Conservation (phyloP, 1,284 basidiomycete species). For the Lentinus polychrous region DNA sequence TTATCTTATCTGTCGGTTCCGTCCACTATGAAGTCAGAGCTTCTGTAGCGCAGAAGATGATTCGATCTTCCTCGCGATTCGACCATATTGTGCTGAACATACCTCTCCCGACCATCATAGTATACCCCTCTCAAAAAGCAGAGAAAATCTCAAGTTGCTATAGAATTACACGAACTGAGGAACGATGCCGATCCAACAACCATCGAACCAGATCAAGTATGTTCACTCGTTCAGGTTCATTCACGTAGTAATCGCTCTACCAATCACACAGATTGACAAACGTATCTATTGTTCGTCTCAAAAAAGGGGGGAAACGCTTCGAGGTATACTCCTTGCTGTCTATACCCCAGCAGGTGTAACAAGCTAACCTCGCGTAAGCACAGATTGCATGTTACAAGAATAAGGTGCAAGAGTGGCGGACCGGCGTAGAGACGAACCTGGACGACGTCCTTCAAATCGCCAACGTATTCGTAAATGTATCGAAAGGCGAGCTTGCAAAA, state of each 20-base stretch:
- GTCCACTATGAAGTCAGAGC: too few species aligned
- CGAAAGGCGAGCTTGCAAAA: constrained; percentile 92
- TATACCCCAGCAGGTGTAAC: not conserved
- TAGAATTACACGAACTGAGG: not conserved
- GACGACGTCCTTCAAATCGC: constrained; percentile 97
- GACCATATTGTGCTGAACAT: too few species aligned
- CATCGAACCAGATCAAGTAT: constrained; percentile 84
- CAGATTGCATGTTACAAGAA: constrained; percentile 99
- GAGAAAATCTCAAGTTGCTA: too few species aligned
- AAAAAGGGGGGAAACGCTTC: constrained; percentile 96
- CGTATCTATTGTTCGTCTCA: constrained; percentile 91
- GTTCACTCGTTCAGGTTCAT: constrained; percentile 8
- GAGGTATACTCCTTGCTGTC: constrained; percentile 52
- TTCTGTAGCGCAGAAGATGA: too few species aligned
- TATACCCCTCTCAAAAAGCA: too few species aligned
- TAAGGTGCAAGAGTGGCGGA: constrained; percentile 96
- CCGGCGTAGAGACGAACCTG: constrained; percentile 88
- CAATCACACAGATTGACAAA: constrained; percentile 72
- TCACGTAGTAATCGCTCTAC: constrained; percentile 5
- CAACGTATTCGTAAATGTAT: constrained; percentile 94
- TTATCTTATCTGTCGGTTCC: too few species aligned
- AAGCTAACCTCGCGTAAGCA: not conserved
- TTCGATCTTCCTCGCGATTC: too few species aligned
- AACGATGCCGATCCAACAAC: constrained; percentile 65
- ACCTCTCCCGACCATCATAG: too few species aligned